Base-by-base conservation (phyloP, 352 stramenopile species). In the Phytophthora agathidicida region DNA sequence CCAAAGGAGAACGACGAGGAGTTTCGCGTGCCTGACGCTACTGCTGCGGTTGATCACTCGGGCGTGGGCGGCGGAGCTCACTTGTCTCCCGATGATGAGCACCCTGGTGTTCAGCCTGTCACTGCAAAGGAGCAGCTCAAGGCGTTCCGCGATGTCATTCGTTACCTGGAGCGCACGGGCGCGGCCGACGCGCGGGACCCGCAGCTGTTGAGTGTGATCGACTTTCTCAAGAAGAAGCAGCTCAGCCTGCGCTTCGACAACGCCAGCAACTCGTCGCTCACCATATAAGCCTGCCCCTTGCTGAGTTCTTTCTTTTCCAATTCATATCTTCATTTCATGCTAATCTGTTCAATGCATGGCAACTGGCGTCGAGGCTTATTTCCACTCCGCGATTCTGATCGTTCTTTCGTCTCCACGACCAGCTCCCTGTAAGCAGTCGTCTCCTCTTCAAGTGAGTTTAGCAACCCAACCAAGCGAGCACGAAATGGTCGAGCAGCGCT, bases 201-300 rank as follows among this genome's bases (percentile, higher is more conserved):
- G 59, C 80, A 92, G 56, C 60, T 93, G 42, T 65, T 87, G 31
- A 89, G 69, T 46, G 83, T 95, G 35, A 85, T 95, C 30, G 82
- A 93, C 32, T 91, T 91, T 55, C 67, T 95, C 8, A 95, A 95
- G 69, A 95, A 95, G 71, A 93, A 95, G 62, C 86, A 93, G 66
- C 73, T 95, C 28, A 92, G 78, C 41, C 74, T 95, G 32, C 86
- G 86, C 32, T 91, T 95, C 43, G 85, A 93, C 75, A 92, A 90
- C 46, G 86, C 83, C 45, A 92, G 83, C 61, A 92, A 86, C 38
- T 85, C 83, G 30, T 82, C 83, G 24, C 77, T 95, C 46, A 91
- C 86, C 27, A 93, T 95, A 64, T 95, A 86, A 78, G 31, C 28
- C 33, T 13, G 45, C 13, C 13, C 9, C n/a, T 10, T 24, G 27